Evolutionary conservation across 2,329 filamentous ascomycete genomes (phyloP).

Genomic region (Didymellaceae sp.): DNA sequence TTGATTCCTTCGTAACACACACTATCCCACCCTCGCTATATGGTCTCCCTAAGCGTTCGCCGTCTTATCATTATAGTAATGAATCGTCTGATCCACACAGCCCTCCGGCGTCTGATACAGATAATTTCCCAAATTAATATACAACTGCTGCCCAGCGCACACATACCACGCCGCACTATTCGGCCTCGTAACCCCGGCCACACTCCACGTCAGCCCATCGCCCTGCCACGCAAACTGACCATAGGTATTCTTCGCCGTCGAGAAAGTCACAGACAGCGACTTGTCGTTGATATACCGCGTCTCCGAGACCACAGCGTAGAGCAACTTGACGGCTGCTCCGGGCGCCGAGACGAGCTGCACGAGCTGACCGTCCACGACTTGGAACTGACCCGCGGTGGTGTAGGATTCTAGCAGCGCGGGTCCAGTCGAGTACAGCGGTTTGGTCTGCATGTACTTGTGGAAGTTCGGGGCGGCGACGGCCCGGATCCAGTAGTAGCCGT

Average conservation of each 20-base stretch:
- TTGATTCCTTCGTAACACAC: background rate
- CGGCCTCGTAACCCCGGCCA: constrained; percentile 56
- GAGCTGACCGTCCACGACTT: constrained; percentile 62
- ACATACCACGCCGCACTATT: constrained; percentile 67
- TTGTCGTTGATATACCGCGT: constrained; percentile 42
- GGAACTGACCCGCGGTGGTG: constrained; percentile 64
- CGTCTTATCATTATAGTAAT: constrained; percentile 48
- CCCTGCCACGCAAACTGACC: constrained; percentile 65
- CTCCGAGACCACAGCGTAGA: constrained; percentile 42
- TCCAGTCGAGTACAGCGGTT: constrained; percentile 50
- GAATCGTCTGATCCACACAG: constrained; percentile 64
- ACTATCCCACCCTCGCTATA: background rate
- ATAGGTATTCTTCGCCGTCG: constrained; percentile 58
- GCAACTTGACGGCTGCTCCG: constrained; percentile 52
- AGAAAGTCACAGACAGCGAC: constrained; percentile 60
- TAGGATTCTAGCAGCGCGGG: constrained; percentile 60
- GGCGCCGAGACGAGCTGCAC: constrained; percentile 60
- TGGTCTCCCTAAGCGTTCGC: constrained; percentile 32
- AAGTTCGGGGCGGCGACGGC: constrained; percentile 59
- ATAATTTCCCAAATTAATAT: constrained; percentile 66
- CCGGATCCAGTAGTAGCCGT: constrained; percentile 64
- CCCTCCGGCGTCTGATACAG: constrained; percentile 63
- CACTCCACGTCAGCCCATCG: constrained; percentile 64
- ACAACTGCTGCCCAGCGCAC: constrained; percentile 59
- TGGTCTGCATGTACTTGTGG: constrained; percentile 50